Conservation (phyloP, 1,139 yeast species). For the Suhomyces yuchorum region DNA sequence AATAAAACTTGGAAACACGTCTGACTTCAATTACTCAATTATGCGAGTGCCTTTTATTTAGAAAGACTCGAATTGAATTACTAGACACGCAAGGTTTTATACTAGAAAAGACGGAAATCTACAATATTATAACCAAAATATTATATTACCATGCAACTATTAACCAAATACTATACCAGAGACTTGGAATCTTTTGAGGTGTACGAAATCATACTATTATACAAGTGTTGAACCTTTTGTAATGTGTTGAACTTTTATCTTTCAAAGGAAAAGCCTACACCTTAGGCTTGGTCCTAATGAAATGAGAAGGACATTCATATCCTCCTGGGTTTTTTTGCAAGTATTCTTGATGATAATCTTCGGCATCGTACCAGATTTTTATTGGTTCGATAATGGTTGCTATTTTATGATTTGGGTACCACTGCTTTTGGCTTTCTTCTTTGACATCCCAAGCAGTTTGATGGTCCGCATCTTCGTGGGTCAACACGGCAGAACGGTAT, state of each 20-base stretch:
- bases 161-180: constrained; percentile 5
- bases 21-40: too few species aligned
- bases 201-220: constrained; percentile 14
- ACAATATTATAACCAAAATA: background rate
- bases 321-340: constrained; percentile 79
- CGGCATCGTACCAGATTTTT: constrained; percentile 82
- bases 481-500: constrained; percentile 76
- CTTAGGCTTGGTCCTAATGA: constrained; percentile 32
- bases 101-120: background rate
- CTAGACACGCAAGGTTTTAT: too few species aligned
- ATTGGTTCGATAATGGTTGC: constrained; percentile 74
- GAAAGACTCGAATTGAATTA: too few species aligned
- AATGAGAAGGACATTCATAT: constrained; percentile 89
- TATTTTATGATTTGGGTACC: constrained; percentile 48
- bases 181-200: constrained; percentile 4
- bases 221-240: constrained; percentile 15
- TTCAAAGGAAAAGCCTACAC: constrained; percentile 12
- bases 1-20: too few species aligned
- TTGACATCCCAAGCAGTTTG: constrained; percentile 30
- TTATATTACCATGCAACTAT: constrained; percentile 4
- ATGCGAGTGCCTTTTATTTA: too few species aligned
- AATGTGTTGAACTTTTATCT: constrained; percentile 12
- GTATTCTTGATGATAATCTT: constrained; percentile 87
- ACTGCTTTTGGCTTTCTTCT: constrained; percentile 37
- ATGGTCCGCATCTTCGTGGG: constrained; percentile 51